Base-by-base conservation (phyloP, 345 rosid species). In the Eucalyptus pauciflora region DNA sequence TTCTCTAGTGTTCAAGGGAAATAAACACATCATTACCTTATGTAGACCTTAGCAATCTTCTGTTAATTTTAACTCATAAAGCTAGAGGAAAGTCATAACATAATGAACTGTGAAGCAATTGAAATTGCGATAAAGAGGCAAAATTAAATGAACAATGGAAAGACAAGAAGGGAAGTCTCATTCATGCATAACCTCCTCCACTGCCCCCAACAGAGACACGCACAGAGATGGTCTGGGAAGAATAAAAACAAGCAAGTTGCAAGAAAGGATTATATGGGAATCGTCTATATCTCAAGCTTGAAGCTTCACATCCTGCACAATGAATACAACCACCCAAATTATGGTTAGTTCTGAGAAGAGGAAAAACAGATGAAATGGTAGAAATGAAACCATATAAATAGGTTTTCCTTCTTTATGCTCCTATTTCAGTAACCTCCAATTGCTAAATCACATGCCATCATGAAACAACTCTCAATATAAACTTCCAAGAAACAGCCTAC, bases 261-360 rank as follows among this genome's bases (percentile, higher is more conserved):
- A 16, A 86, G 58, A 48, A 86, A 27, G 37, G 22, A 67, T 31
- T 31, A 67, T 8, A 69, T 20, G 43, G 80, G 89, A 88, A 88
- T 93, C 37, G 94, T 95, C 88, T 86, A 85, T 91, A 91, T 92
- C 94, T 92, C 86, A 92, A 91, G 64, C 89, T 91, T 48, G 94
- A 92, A 80, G 93, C 93, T 92, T 93, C 94, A 79, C 69, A 92
- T 43, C 94, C 94, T 90, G 91, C 89, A 90, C 31, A 50, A 86
- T 29, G 37, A 50, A n/a, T 37, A 27, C 43, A 67, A 67, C 41
- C 79, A 31, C 17, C 79, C 41, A 67, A 67, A 15, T 31, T 67
- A 67, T 31, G 79, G 33, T 31, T 16, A 67, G 79, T 18, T 67
- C 79, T 67, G 22, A 67, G 79, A 67, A 17, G 6, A 67, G 79